phyloP scores from a whole-genome alignment of 2,329 filamentous ascomycete genomes.

The Ascochyta viciae-villosae region DNA sequence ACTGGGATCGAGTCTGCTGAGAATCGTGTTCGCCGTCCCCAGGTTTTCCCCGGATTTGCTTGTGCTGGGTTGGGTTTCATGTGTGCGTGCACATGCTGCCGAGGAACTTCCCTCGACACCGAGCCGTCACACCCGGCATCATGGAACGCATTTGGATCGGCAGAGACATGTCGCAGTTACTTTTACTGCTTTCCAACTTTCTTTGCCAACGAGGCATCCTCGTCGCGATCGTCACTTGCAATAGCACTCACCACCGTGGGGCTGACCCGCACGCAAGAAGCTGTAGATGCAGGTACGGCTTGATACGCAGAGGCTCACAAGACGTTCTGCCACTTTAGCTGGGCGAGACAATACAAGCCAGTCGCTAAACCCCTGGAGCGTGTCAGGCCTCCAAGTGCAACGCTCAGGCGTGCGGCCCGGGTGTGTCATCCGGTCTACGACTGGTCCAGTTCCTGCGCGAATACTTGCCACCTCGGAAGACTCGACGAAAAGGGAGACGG shows the following conservation, averaged over 20 bases:
- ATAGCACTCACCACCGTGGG: neutral
- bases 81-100: conserved; percentile 34
- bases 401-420: conserved; percentile 22
- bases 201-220: neutral
- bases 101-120: conserved; percentile 28
- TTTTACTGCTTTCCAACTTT: neutral
- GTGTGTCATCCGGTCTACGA: conserved; percentile 19
- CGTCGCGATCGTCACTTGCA: neutral
- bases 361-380: neutral
- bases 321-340: neutral
- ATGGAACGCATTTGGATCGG: conserved; percentile 11
- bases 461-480: conserved; percentile 22
- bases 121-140: conserved; percentile 23
- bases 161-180: conserved; percentile 19
- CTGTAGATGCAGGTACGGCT: conserved; percentile 10
- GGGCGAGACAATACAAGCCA: conserved; percentile 1
- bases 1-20: neutral
- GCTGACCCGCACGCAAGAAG: neutral
- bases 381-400: conserved; percentile 13
- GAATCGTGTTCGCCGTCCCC: neutral
- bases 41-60: conserved; percentile 12
- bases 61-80: conserved; percentile 1
- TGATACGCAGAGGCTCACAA: conserved; percentile 3
- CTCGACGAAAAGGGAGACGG: conserved; percentile 31
- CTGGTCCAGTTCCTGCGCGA: conserved; percentile 26